These are phyloP conservation scores for Periconia sp. DNA, from an alignment of 2,329 filamentous ascomycete species.

Conservation along the genomic window DNA sequence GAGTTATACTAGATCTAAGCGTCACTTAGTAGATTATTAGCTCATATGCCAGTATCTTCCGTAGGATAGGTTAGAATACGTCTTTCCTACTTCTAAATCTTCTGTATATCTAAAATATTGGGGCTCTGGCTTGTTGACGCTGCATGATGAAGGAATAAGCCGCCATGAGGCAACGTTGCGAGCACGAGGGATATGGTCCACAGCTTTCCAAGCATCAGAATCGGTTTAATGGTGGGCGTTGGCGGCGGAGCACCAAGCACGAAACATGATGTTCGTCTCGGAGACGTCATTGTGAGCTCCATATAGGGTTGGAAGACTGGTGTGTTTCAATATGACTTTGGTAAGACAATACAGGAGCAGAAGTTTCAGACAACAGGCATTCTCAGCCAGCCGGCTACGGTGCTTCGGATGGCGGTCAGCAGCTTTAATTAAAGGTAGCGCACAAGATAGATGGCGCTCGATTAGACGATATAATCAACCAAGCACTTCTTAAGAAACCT, in stretches of 20 bases:
- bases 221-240: conserved; percentile 52
- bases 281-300: conserved; percentile 37
- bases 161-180: no score
- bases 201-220: conserved; percentile 36
- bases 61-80: no score
- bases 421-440: conserved; percentile 15
- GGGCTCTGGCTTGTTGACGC: no score
- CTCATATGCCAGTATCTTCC: no score
- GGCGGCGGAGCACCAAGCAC: conserved; percentile 28
- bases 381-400: conserved; percentile 20
- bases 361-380: conserved; percentile 20
- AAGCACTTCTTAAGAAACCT: neutral
- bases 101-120: no score
- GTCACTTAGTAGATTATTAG: no score
- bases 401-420: conserved; percentile 26
- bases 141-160: no score
- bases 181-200: conserved; percentile 29
- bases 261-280: conserved; percentile 6
- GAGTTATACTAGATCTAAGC: no score
- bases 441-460: neutral
- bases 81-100: no score
- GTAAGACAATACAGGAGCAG: conserved; percentile 26
- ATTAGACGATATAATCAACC: neutral
- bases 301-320: conserved; percentile 19
- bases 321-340: conserved; percentile 40